Evolutionary conservation across 1,284 basidiomycete species (phyloP), one percentile per base, ranked within the genome.

Genomic region (Heliocybe sulcata): DNA sequence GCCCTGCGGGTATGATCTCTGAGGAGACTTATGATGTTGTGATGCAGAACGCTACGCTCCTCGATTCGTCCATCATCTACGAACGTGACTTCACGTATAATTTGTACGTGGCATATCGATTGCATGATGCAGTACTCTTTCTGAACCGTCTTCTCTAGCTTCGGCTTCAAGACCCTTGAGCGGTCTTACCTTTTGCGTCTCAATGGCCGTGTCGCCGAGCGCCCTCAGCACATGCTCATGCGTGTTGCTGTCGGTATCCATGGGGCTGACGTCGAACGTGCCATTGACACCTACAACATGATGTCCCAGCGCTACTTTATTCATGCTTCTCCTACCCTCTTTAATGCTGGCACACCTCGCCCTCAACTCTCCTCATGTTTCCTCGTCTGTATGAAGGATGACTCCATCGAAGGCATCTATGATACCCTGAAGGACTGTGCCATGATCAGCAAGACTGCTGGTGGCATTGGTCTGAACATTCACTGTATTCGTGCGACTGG

Each of bases 191-290:
- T 99, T 8, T 86, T 99, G 51, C 87, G 93, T 58, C 88, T 98
- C 73, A 85, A 98, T 69, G 93, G 93, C 56, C 92, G 92, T 64
- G 92, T 97, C 51, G 96, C 94, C 51, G 97, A 99, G 73, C 86
- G 97, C 53, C 97, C 97, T 31, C 96, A 99, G 68, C 97, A 99
- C 73, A 93, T 99, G 87, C 89, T 99, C 67, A 99, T 99, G 97
- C 94, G 96, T 73, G 97, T 99, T 54, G 92, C 96, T 50, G 92
- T 99, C 52, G 97, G 96, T 56, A 97, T 99, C 60, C 96, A 99
- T 69, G 95, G 95, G 11, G 67, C 75, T 25, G 91, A 98, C 70
- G 82, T 98, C 58, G 93, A 97, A 26, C 86, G 87, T 51, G 94
- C 87, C 52, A 78, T 98, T 60, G 87, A 98, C 75, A 97, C 96